Evolutionary conservation across 177 flowering plant genomes (phyloP), one percentile per base, ranked within the genome.

Genomic region (Tripterygium wilfordii): DNA sequence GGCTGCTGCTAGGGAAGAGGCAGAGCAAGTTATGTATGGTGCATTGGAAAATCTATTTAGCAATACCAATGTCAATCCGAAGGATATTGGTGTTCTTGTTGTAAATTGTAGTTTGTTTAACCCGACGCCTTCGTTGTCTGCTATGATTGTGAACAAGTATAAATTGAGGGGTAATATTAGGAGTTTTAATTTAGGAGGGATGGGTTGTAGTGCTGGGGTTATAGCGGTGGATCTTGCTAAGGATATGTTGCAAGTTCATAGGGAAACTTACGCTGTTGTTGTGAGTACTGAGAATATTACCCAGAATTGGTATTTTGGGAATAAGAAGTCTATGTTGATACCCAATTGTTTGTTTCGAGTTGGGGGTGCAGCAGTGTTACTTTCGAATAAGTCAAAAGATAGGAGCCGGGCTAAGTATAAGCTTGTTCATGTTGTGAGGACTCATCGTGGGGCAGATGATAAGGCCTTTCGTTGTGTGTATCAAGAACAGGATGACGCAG

Each of bases 191-290:
- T 52, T 84, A 36, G 87, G 85, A 0, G 91, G 91, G 20, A 83
- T 83, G 91, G 87, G 91, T 0, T 83, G 91, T 48, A 78, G 82
- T 48, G 86, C 86, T 13, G 86, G 90, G 5, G 82, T 83, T 1
- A 78, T 83, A 16, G 70, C 84, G 4, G 45, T 81, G n/a, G 88
- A 81, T 62, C 64, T 81, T 1, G 92, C 88, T 0, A 69, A 58
- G 48, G 83, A 84, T 56, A 32, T 84, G 62, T 56, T 84, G 38
- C 92, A 75, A 48, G 73, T 82, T 31, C 85, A 81, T 56, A 24
- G 88, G 33, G 71, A 66, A 28, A 81, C 85, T 2, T 81, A 77
- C 39, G 92, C 92, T 10, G 83, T 81, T 13, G 85, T 84, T n/a
- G 88, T 84, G 25, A 81, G 88, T 40, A 84, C 83, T 1, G 92